A percentile compares a stretch with the other conserved stretches of the same genome.
Conservation (phyloP, 352 stramenopile species). For the Pythium coloratum region DNA sequence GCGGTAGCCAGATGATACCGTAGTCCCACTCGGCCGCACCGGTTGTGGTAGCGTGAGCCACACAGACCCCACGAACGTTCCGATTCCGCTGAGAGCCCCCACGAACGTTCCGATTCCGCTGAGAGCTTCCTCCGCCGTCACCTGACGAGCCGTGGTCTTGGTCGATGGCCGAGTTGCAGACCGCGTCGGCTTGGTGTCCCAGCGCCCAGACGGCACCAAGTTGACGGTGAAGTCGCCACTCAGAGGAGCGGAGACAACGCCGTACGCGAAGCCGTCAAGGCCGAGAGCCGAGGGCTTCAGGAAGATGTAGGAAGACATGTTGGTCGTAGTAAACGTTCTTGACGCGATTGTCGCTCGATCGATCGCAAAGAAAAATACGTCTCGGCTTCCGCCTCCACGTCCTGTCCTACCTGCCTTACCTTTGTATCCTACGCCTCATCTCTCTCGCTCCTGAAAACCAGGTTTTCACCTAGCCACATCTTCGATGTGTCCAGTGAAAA, state of each 20-base stretch:
- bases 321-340: neutral
- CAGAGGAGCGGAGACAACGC: too few species aligned
- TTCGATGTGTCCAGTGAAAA: slow-evolving; percentile 2
- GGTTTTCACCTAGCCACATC: neutral
- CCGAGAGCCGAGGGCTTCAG: neutral
- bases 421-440: neutral
- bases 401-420: neutral
- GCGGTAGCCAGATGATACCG: neutral
- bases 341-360: neutral
- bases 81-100: too few species aligned
- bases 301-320: neutral
- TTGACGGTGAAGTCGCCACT: too few species aligned
- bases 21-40: neutral
- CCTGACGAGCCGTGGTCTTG: neutral
- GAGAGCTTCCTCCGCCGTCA: neutral
- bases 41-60: neutral
- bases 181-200: neutral
- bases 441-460: slow-evolving; percentile 4
- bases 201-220: too few species aligned
- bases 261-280: too few species aligned
- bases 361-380: neutral
- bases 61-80: too few species aligned
- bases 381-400: neutral
- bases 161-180: neutral
- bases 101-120: neutral